Base-by-base conservation (phyloP, 805 yeast genomes). In the Hanseniaspora clermontiae region DNA sequence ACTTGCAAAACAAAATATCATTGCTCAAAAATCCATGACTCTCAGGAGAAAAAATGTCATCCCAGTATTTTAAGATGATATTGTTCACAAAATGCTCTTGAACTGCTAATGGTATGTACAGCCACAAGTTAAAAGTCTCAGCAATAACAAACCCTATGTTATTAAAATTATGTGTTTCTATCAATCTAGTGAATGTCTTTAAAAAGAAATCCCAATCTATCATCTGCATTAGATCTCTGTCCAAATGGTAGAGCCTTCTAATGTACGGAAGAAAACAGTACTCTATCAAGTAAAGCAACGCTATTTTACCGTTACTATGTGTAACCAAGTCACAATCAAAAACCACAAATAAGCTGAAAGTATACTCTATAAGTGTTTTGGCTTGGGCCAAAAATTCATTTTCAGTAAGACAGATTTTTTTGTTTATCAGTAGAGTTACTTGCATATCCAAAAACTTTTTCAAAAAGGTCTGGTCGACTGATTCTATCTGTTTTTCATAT, bases 1-100 rank as follows among this genome's bases (percentile, higher is more conserved):
- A 32, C 20, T 53, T 53, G 15, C 51, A 38, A 12, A 53, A 31
- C n/a, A 53, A 15, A n/a, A 53, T 31, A 19, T 46, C 51, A 46
- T 45, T 37, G 5, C 34, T 24, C 27, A 49, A 39, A 29, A 53
- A 46, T 24, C 51, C 57, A 46, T 49, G 57, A 14, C 24, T 43
- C 6, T 45, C 39, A 9, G 57, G 57, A n/a, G 47, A 53, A 8
- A 53, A 46, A 4, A 39, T 32, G 5, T 27, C 32, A 12, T 29
- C 20, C 57, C 57, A 53, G 19, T 53, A 29, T 19, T 46, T 29
- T 11, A 53, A 12, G 7, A 53, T 39, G 6, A 53, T 19, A 2
- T 46, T 31, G 5, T 31, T 14, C 4, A 53, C n/a, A 39, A 19
- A 36, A 11, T 14, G 8, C 1, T 27, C 14, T 32, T 31, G 49